Conservation (phyloP, 2,329 filamentous ascomycete species). For the Bipolaris victoriae region DNA sequence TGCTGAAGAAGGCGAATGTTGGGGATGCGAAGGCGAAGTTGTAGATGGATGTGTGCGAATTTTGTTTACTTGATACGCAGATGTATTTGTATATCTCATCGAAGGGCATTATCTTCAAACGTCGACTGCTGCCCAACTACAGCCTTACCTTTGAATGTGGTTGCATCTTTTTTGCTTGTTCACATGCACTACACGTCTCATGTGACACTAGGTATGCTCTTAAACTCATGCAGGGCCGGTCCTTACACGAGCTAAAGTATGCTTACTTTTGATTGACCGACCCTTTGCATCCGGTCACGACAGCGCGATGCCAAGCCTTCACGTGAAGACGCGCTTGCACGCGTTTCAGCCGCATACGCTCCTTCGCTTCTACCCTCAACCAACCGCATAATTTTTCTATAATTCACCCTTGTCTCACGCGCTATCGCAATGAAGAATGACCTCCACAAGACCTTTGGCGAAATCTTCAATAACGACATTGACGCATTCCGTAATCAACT, state of each 20-base stretch:
- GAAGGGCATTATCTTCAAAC: too few relatives aligned
- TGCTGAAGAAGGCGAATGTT: conserved; percentile 56
- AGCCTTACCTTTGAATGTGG: background rate
- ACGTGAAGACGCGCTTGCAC: conserved; percentile 3
- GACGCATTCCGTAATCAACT: conserved; percentile 20
- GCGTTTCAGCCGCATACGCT: background rate
- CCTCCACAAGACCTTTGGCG: conserved; percentile 21
- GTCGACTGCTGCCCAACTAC: background rate
- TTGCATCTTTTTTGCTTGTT: background rate
- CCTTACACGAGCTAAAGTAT: background rate
- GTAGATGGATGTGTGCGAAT: conserved; percentile 23
- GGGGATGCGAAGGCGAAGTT: conserved; percentile 39
- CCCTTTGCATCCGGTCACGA: background rate
- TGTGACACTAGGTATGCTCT: too few relatives aligned
- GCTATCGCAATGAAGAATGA: conserved; percentile 22
- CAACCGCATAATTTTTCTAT: background rate
- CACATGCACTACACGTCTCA: too few relatives aligned
- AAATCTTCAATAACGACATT: conserved; percentile 22
- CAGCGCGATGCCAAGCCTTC: background rate
- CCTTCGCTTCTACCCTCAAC: background rate
- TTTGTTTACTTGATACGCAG: too few relatives aligned
- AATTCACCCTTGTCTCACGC: background rate
- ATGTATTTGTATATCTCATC: too few relatives aligned
- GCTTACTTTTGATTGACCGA: background rate
- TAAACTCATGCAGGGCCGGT: too few relatives aligned